Evolutionary conservation across 371 early-diverging fungal species (phyloP), one percentile per base, ranked within the genome.

Genomic region (Haplosporangium sp.): DNA sequence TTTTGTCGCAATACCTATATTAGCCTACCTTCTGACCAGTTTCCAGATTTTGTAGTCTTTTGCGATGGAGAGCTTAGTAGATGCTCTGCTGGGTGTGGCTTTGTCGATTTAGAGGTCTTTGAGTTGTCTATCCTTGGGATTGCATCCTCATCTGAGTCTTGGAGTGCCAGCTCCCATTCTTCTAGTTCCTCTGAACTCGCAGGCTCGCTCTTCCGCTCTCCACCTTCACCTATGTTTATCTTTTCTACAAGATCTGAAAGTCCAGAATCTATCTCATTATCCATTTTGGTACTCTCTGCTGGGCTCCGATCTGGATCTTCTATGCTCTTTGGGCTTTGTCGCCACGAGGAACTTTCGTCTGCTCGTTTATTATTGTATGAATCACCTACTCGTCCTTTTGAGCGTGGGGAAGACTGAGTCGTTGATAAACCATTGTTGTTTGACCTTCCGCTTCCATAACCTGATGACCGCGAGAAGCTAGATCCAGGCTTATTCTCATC

Each of bases 151-250:
- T 79, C 75, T 34, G 81, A 79, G 44, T 74, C 61, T 8, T 74
- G 61, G 6, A 74, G 58, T 1, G 81, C 75, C 34, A 79, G 35
- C n/a, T 79, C 81, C 81, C 81, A 79, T 56, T 79, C 81, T 44
- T 79, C 81, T 10, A 61, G 67, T 48, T 78, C 78, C 11, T 78
- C 78, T 0, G 55, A 9, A 20, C 63, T 64, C 34, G 63, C 76
- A 0, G 67, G n/a, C 13, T 56, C 52, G 15, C 65, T 61, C 20
- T 61, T 61, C 48, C 44, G 55, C 19, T 61, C 65, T 6, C 42
- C 38, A 13, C 34, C 40, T n/a, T 39, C 64, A 37, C 34, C 52
- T n/a, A 73, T 1, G 0, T 56, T 20, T 39, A 69, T 48, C 42
- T 50, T 65, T 9, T 69, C 70, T 44, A 75, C 5, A 37, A 62